Evolutionary conservation across 441 rosid species (phyloP).

Genomic region (Rhodomyrtus psidioides): DNA sequence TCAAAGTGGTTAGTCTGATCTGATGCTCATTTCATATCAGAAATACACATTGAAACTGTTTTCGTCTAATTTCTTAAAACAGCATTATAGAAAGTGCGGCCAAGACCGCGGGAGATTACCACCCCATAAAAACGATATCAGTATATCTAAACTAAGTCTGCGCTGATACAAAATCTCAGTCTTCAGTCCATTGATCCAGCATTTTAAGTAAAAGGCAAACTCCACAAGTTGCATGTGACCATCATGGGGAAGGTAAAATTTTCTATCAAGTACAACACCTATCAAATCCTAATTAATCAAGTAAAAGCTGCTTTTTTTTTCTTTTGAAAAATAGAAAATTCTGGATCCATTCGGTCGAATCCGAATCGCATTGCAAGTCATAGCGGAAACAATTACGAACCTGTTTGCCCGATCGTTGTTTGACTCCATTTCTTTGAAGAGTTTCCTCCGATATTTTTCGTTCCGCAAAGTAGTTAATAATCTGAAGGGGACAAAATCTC

Average conservation of each 20-base stretch:
- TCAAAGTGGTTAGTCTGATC: not conserved
- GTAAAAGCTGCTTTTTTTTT: not conserved
- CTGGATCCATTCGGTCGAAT: not conserved
- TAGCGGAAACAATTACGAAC: slow-evolving; percentile 2
- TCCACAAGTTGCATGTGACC: not conserved
- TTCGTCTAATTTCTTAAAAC: not conserved
- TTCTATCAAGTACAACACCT: not conserved
- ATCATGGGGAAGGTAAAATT: not conserved
- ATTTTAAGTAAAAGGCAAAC: not conserved
- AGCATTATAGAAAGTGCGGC: too few species aligned
- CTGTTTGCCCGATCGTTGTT: slow-evolving; percentile 27
- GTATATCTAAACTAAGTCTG: not conserved
- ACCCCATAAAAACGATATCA: not conserved
- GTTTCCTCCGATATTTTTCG: slow-evolving; percentile 32
- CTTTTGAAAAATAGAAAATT: not conserved
- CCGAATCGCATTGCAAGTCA: not conserved
- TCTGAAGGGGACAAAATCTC: slow-evolving; percentile 5
- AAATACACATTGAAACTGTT: not conserved
- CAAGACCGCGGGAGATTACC: not conserved
- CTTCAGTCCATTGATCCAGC: not conserved
- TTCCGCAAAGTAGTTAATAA: slow-evolving; percentile 23
- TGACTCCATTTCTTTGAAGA: slow-evolving; percentile 31
- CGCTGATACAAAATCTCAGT: not conserved
- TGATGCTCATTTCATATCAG: not conserved
- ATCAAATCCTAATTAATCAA: not conserved